phyloP scores from a whole-genome alignment of 805 yeast genomes.

The Lipomyces oligophaga region DNA sequence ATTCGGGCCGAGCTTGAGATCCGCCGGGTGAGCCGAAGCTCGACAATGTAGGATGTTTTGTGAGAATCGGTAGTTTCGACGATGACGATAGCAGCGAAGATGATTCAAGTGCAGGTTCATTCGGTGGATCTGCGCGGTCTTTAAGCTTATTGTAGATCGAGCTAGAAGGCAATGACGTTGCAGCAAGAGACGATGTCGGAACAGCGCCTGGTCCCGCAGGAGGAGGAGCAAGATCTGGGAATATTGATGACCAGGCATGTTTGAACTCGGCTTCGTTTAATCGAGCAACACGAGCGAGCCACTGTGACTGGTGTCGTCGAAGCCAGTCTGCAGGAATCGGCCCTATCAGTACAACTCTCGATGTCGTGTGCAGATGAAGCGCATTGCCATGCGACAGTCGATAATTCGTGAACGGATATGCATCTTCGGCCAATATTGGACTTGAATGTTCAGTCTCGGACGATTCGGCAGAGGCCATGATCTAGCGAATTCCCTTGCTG shows the following conservation, averaged over 20 bases:
- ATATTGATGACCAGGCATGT: conserved; percentile 27
- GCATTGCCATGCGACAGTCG: conserved; percentile 54
- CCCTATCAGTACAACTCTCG: conserved; percentile 54
- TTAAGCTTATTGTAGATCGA: not conserved
- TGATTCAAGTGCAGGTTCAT: too few relatives aligned
- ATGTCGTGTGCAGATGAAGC: conserved; percentile 45
- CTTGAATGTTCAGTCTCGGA: too few relatives aligned
- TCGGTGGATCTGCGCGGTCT: too few relatives aligned
- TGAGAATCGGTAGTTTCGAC: too few relatives aligned
- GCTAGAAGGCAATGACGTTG: not conserved
- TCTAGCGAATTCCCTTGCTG: too few relatives aligned
- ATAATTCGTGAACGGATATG: conserved; percentile 56
- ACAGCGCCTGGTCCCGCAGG: conserved; percentile 7
- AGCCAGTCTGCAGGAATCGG: conserved; percentile 57
- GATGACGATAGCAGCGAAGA: too few relatives aligned
- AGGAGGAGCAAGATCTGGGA: conserved; percentile 20
- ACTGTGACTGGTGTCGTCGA: conserved; percentile 35
- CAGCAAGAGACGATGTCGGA: not conserved
- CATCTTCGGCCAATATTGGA: not conserved
- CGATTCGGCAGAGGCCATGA: too few relatives aligned
- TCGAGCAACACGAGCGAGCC: conserved; percentile 25
- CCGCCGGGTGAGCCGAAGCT: too few relatives aligned
- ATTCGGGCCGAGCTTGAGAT: too few relatives aligned
- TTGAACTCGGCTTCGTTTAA: conserved; percentile 16
- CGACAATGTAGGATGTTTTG: too few relatives aligned